These are phyloP conservation scores for Rhodotorula mucilaginosa DNA, from an alignment of 1,284 basidiomycete genomes.

Conservation along the genomic window DNA sequence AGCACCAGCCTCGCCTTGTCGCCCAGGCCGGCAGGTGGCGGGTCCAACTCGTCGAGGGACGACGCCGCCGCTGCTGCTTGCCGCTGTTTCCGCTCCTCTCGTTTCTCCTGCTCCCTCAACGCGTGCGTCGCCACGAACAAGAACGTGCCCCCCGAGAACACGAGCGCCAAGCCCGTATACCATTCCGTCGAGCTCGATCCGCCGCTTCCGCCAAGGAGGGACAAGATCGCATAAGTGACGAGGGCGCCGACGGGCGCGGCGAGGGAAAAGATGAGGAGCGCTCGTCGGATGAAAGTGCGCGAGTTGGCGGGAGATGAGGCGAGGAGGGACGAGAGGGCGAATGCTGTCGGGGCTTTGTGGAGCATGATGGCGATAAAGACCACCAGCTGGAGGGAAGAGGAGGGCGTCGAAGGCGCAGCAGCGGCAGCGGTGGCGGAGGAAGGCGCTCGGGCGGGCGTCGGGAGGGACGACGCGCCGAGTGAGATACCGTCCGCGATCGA, in stretches of 20 bases:
- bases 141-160: constrained; percentile 51
- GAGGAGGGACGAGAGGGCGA: constrained; percentile 41
- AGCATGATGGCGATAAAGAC: constrained; percentile 83
- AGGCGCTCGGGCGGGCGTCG: constrained; percentile 31
- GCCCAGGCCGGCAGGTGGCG: neutral
- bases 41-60: neutral
- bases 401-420: neutral
- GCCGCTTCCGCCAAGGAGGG: constrained; percentile 2
- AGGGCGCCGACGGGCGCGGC: constrained; percentile 42
- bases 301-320: constrained; percentile 20
- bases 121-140: constrained; percentile 52
- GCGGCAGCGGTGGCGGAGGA: no score
- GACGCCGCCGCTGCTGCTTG: neutral
- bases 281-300: constrained; percentile 21
- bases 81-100: neutral
- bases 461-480: constrained; percentile 63
- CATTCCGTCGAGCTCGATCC: constrained; percentile 20
- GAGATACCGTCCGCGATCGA: constrained; percentile 86
- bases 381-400: constrained; percentile 61
- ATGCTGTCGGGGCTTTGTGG: constrained; percentile 64
- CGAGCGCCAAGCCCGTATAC: constrained; percentile 48
- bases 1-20: constrained; percentile 15
- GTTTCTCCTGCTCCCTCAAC: constrained; percentile 30
- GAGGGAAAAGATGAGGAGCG: constrained; percentile 36
- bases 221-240: constrained; percentile 29